phyloP scores from a whole-genome alignment of 23 red algal genomes.

The Gracilaria caudata region DNA sequence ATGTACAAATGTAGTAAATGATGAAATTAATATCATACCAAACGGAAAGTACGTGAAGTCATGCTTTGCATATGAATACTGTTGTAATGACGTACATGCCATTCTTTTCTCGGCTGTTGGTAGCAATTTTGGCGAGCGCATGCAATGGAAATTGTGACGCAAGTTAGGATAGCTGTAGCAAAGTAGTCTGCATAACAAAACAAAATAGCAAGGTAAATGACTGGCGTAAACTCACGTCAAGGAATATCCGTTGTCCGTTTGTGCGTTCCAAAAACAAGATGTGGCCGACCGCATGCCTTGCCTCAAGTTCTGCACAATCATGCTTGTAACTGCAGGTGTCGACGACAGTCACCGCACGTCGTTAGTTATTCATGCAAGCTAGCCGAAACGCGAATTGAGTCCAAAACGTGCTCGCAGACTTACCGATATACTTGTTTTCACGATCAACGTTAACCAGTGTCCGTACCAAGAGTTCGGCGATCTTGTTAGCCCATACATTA shows the following conservation, averaged over 20 bases:
- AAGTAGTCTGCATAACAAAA: not conserved
- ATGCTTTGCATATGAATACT: constrained; percentile 77
- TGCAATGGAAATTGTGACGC: not conserved
- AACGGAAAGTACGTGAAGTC: constrained; percentile 8
- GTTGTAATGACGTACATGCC: constrained; percentile 87
- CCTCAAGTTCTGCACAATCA: constrained; percentile 75
- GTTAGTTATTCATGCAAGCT: not conserved
- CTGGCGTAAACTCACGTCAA: constrained; percentile 60
- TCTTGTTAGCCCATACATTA: constrained; percentile 67
- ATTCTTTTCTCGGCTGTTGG: constrained; percentile 53
- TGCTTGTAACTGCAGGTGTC: constrained; percentile 53
- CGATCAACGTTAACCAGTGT: constrained; percentile 75
- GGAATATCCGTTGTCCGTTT: constrained; percentile 70
- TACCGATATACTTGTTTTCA: constrained; percentile 81
- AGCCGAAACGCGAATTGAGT: not conserved
- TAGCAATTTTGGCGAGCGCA: not conserved
- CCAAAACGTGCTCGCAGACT: not conserved
- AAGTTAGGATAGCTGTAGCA: not conserved
- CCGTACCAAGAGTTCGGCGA: constrained; percentile 68
- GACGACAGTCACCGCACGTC: not conserved
- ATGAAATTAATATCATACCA: constrained; percentile 24
- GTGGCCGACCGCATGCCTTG: constrained; percentile 80
- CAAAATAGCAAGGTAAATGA: not conserved
- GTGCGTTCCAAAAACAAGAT: constrained; percentile 75
- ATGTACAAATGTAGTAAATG: constrained; percentile 35